phyloP scores from a whole-genome alignment of 2,329 filamentous ascomycete genomes.

The Nothomitra cinnamomea region DNA sequence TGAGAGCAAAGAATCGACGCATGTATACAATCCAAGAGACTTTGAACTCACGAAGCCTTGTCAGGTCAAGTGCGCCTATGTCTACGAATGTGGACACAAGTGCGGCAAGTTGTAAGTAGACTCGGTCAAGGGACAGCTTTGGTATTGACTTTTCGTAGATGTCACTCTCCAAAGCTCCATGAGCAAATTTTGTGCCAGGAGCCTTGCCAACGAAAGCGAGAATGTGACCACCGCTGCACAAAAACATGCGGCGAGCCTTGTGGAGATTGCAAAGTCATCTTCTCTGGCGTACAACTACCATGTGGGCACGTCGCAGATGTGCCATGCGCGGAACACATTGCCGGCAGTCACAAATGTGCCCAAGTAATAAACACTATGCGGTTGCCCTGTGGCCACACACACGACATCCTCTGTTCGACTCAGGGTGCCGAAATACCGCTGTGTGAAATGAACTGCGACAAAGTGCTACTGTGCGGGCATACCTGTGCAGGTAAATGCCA shows the following conservation, averaged over 20 bases:
- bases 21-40: conserved; percentile 12
- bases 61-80: conserved; percentile 10
- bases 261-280: conserved; percentile 7
- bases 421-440: conserved; percentile 4
- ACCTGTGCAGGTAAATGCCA: conserved; percentile 7
- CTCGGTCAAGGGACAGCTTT: background rate
- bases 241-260: conserved; percentile 10
- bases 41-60: conserved; percentile 13
- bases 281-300: background rate
- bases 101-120: conserved; percentile 6
- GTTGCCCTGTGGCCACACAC: background rate
- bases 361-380: background rate
- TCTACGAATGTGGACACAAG: conserved; percentile 14
- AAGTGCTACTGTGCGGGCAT: conserved; percentile 9
- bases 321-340: conserved; percentile 12
- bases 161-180: conserved; percentile 10
- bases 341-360: background rate
- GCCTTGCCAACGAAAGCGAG: conserved; percentile 8
- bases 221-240: conserved; percentile 10
- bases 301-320: conserved; percentile 3
- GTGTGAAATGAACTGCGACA: conserved; percentile 8
- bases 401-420: conserved; percentile 8
- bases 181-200: conserved; percentile 8
- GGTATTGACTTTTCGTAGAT: conserved; percentile 3
- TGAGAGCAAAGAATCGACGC: conserved; percentile 7